Percentiles rank a stretch among this genome's conserved stretches.
Evolutionary conservation across 495 filamentous ascomycete species (phyloP).

Genomic region (Aspergillus avenaceus): DNA sequence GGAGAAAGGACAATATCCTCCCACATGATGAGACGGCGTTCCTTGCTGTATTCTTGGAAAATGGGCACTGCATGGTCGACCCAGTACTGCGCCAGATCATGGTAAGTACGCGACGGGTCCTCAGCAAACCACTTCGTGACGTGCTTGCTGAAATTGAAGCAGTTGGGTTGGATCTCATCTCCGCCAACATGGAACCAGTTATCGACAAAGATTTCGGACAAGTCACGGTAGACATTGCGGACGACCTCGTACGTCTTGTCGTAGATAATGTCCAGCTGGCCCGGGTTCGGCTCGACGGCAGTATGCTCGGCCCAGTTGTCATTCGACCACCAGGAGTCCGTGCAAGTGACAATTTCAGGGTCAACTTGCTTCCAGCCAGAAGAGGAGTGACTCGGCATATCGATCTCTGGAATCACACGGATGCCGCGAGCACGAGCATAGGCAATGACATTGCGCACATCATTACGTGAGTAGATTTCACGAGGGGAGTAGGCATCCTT

Average conservation of each 20-base stretch:
- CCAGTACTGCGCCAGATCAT: conserved; percentile 53
- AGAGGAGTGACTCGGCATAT: conserved; percentile 49
- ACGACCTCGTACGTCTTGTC: conserved; percentile 51
- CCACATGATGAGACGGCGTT: conserved; percentile 54
- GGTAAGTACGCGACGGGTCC: conserved; percentile 46
- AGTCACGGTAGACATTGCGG: conserved; percentile 47
- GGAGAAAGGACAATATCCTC: conserved; percentile 46
- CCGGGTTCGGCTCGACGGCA: conserved; percentile 52
- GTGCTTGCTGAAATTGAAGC: conserved; percentile 51
- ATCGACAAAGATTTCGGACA: conserved; percentile 49
- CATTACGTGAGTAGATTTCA: conserved; percentile 36
- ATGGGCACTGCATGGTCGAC: conserved; percentile 51
- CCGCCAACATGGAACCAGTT: conserved; percentile 53
- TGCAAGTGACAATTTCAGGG: conserved; percentile 46
- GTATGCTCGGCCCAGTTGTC: conserved; percentile 49
- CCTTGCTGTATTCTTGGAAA: conserved; percentile 33
- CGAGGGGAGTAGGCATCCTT: conserved; percentile 49
- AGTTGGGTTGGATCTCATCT: conserved; percentile 49
- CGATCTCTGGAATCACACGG: conserved; percentile 48
- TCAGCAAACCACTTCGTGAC: conserved; percentile 44
- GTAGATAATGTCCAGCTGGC: conserved; percentile 54
- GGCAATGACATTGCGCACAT: conserved; percentile 39
- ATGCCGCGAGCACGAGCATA: conserved; percentile 46
- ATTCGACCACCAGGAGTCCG: conserved; percentile 54
- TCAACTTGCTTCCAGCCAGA: conserved; percentile 54